Conservation (phyloP, 1,284 basidiomycete species). For the Apiotrichum veenhuisii region DNA sequence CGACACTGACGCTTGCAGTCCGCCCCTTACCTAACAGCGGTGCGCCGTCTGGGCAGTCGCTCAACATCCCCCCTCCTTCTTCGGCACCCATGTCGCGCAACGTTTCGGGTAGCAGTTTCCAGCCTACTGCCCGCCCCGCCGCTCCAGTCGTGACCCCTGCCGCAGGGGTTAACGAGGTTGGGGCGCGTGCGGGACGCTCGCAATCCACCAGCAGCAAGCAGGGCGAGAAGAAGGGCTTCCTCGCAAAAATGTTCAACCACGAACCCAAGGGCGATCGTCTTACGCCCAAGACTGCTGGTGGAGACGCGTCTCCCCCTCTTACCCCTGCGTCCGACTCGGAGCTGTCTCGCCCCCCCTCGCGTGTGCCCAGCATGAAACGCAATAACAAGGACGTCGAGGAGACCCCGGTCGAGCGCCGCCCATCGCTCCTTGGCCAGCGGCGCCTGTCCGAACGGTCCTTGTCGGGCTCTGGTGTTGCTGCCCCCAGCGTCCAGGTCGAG, state of each 20-base stretch:
- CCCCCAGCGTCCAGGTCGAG: slow-evolving; percentile 19
- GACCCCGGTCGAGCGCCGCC: slow-evolving; percentile 5
- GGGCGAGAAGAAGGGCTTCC: slow-evolving; percentile 48
- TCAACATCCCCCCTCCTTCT: slow-evolving; percentile 30
- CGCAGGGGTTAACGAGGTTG: slow-evolving; percentile 9
- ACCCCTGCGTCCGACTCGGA: slow-evolving; percentile 40
- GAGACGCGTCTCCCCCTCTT: slow-evolving; percentile 35
- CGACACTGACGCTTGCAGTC: slow-evolving; percentile 24
- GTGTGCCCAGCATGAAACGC: slow-evolving; percentile 29
- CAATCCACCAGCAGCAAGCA: slow-evolving; percentile 21
- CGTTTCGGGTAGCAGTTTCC: slow-evolving; percentile 26
- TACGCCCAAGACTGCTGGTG: slow-evolving; percentile 15
- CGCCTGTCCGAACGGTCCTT: slow-evolving; percentile 29
- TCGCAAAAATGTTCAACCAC: slow-evolving; percentile 49
- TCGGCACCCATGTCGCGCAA: slow-evolving; percentile 41
- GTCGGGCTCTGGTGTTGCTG: slow-evolving; percentile 22
- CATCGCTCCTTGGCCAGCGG: slow-evolving; percentile 13
- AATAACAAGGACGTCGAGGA: slow-evolving; percentile 15
- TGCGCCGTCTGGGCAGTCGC: slow-evolving; percentile 8
- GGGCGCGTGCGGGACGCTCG: slow-evolving; percentile 10
- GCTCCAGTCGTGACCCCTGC: neutral
- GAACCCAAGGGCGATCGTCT: slow-evolving; percentile 35
- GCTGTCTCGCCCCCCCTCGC: slow-evolving; percentile 34
- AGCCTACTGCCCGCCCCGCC: neutral
- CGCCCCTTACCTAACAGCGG: slow-evolving; percentile 34